phyloP scores from a whole-genome alignment of 2,329 filamentous ascomycete genomes.

The Fusarium sp. region DNA sequence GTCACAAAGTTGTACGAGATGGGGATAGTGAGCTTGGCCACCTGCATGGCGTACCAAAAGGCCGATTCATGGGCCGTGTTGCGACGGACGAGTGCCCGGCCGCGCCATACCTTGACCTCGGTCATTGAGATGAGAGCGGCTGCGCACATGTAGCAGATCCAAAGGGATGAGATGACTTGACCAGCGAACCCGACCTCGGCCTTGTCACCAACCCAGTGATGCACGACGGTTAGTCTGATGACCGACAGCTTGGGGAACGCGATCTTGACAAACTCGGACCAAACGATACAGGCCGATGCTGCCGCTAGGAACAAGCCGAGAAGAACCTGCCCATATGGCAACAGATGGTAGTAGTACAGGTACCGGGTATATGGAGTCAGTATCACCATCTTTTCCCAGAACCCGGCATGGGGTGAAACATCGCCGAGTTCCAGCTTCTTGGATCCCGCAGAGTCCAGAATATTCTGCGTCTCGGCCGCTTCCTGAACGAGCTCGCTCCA shows the following conservation, averaged over 20 bases:
- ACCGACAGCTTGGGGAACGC: slow-evolving; percentile 78
- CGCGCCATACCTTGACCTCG: slow-evolving; percentile 97
- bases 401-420: slow-evolving; percentile 61
- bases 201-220: slow-evolving; percentile 73
- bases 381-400: slow-evolving; percentile 63
- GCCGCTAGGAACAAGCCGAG: slow-evolving; percentile 73
- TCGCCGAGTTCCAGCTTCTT: slow-evolving; percentile 79
- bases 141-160: slow-evolving; percentile 96
- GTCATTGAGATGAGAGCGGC: slow-evolving; percentile 87
- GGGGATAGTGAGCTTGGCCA: slow-evolving; percentile 90
- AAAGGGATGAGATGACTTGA: slow-evolving; percentile 81
- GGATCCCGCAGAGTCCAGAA: slow-evolving; percentile 83
- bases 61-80: slow-evolving; percentile 94
- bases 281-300: slow-evolving; percentile 84
- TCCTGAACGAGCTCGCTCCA: slow-evolving; percentile 82
- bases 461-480: slow-evolving; percentile 77
- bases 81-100: slow-evolving; percentile 84
- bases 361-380: slow-evolving; percentile 85
- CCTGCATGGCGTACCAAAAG: slow-evolving; percentile 94
- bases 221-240: slow-evolving; percentile 71
- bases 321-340: slow-evolving; percentile 71
- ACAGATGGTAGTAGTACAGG: slow-evolving; percentile 73
- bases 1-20: slow-evolving; percentile 97
- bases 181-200: slow-evolving; percentile 85
- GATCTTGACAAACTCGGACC: slow-evolving; percentile 92